Base-by-base conservation (phyloP, 2,329 filamentous ascomycete genomes). In the Niveomyces coronatus region DNA sequence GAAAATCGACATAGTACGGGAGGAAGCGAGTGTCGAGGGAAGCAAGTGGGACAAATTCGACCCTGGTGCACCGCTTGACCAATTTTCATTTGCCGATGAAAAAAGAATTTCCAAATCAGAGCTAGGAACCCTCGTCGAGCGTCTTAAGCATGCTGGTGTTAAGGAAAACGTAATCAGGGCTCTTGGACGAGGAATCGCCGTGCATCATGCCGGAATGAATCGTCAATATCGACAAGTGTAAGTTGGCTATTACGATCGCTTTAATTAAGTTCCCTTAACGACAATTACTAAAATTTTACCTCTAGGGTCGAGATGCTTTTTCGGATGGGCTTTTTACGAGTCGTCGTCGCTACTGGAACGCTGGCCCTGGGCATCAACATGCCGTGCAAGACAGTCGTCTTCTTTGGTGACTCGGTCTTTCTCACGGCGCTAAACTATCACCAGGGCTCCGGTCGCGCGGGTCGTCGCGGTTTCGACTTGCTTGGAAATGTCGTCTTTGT, bases 401-500 rank as follows among this genome's bases (percentile, higher is more conserved):
- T 89, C 54, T 70, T 68, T 13, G 82, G 81, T 0, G 82, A 88
- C 53, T 84, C 78, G 0, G 66, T 83, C 3, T 86, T 74, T 51
- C 60, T 89, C 30, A 85, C 81, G 0, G 74, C 82, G 0, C 70
- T 88, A 36, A 85, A 85, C 53, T 89, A 82, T 55, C 74, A 81
- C 8, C 84, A 89, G 54, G 81, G 75, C 7, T 76, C 82, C 40
- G 83, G 85, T 57, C 78, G 83, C 66, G 80, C 84, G 22, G 84
- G 84, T 47, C 78, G 84, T 56, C 74, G 84, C 61, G 84, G 84
- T 1, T 89, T 89, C 45, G 84, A 89, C 52, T 62, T 86, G 16
- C 70, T 89, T 2, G 84, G 84, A 40, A 89, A 89, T 49, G 79
- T 89, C 2, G 79, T 89, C 2, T 89, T 89, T 56, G 78, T 82